Evolutionary conservation across 2,329 filamentous ascomycete genomes (phyloP).

Genomic region (Sporothrix pallida): DNA sequence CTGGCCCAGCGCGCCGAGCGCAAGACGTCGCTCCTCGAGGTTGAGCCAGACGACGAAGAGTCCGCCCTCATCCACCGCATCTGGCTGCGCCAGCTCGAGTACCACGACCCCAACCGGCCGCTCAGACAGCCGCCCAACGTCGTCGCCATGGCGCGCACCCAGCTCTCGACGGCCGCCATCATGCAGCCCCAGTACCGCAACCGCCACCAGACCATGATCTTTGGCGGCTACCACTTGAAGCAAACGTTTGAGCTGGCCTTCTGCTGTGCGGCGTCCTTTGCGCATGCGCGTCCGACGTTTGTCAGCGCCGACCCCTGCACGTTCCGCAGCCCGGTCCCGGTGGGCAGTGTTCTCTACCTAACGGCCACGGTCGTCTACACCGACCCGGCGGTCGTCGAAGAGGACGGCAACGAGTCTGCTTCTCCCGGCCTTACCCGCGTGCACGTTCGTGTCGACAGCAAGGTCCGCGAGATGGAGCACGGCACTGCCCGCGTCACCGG

Average conservation of each 20-base stretch:
- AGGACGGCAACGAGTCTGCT: neutral
- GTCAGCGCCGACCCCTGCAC: conserved; percentile 68
- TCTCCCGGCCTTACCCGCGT: conserved; percentile 53
- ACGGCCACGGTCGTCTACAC: conserved; percentile 75
- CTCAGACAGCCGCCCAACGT: conserved; percentile 46
- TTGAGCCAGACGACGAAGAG: conserved; percentile 73
- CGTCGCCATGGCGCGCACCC: conserved; percentile 66
- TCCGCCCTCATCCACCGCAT: conserved; percentile 74
- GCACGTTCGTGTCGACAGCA: conserved; percentile 73
- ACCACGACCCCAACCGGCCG: conserved; percentile 47
- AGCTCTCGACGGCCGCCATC: conserved; percentile 66
- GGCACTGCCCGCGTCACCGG: conserved; percentile 68
- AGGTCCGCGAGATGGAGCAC: conserved; percentile 71
- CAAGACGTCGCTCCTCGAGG: conserved; percentile 58
- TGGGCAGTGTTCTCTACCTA: conserved; percentile 76
- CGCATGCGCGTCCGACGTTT: conserved; percentile 33
- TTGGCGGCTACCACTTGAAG: conserved; percentile 75
- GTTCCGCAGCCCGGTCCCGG: conserved; percentile 76
- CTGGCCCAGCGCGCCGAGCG: conserved; percentile 63
- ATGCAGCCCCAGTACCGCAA: conserved; percentile 69
- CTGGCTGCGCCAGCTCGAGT: conserved; percentile 66
- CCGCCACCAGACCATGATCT: conserved; percentile 76
- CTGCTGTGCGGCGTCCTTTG: conserved; percentile 58
- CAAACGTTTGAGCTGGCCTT: conserved; percentile 79
- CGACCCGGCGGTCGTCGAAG: conserved; percentile 58